These are phyloP conservation scores for Cryptococcus sp. DNA, from an alignment of 1,284 basidiomycete species.

Conservation along the genomic window DNA sequence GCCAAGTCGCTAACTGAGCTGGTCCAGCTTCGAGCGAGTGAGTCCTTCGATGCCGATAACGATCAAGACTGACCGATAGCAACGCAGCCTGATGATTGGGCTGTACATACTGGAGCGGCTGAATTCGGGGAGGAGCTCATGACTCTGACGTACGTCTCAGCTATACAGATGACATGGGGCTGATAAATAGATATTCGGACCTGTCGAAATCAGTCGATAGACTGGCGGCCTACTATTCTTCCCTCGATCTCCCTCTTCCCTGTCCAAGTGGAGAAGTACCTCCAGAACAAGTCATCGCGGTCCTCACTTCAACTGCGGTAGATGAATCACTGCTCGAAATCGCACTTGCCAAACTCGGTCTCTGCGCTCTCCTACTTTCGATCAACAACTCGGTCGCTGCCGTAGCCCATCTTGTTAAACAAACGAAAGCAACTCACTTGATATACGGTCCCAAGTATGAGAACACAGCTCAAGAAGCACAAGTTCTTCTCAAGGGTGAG, in stretches of 20 bases:
- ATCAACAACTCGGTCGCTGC: slow-evolving; percentile 59
- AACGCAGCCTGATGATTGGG: slow-evolving; percentile 33
- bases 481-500: slow-evolving; percentile 38
- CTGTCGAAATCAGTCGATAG: slow-evolving; percentile 48
- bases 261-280: slow-evolving; percentile 21
- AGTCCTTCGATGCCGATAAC: slow-evolving; percentile 4
- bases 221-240: slow-evolving; percentile 49
- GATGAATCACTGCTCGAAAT: slow-evolving; percentile 53
- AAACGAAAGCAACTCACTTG: slow-evolving; percentile 53
- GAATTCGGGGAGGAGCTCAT: slow-evolving; percentile 42
- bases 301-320: slow-evolving; percentile 49
- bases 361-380: slow-evolving; percentile 53
- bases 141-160: slow-evolving; percentile 36
- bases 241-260: slow-evolving; percentile 19
- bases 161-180: not conserved
- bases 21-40: slow-evolving; percentile 37
- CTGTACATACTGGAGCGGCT: slow-evolving; percentile 43
- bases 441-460: slow-evolving; percentile 52
- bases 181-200: slow-evolving; percentile 34
- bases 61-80: slow-evolving; percentile 11
- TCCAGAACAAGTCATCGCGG: slow-evolving; percentile 46
- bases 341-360: slow-evolving; percentile 52
- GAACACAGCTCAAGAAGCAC: slow-evolving; percentile 43
- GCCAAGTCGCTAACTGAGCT: slow-evolving; percentile 42
- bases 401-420: slow-evolving; percentile 55